Evolutionary conservation across 2,329 filamentous ascomycete genomes (phyloP), one percentile per base, ranked within the genome.

Genomic region (Colletotrichum orchidophilum): DNA sequence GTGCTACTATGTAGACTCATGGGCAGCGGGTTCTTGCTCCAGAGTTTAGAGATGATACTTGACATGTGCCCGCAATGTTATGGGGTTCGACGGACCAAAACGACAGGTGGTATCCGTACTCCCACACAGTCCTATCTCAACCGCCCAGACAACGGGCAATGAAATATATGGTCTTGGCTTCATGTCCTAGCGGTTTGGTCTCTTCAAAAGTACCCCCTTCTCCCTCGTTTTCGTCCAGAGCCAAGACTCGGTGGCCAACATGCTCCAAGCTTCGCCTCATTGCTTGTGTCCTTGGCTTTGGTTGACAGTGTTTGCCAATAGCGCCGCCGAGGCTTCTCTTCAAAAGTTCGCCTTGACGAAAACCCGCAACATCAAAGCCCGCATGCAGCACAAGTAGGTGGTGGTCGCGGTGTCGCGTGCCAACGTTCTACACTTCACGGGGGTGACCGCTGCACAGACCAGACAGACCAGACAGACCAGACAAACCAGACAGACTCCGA

Each of bases 161-260:
- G 12, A 58, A 55, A 39, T 11, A 31, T 55, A 26, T 55, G 50
- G 63, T 27, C 67, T 67, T 70, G 63, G 67, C 67, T 52, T 58
- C 46, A 52, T 60, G 26, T 66, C 21, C 26, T 24, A 27, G 15
- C n/a, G 50, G 13, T 31, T 52, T 66, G 24, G 57, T 39, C 49
- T 33, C 63, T 55, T 11, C 64, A 62, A 66, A 63, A 70, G 67
- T 70, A 35, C 68, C 63, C 50, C 27, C n/a, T n/a, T 49, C 15
- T 29, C 46, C 21, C 50, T 63, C 64, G 64, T 33, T 59, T 68
- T 52, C 57, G 42, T 57, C 50, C 12, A 53, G 15, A 52, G 64
- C 69, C 69, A 71, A 71, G 58, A 52, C 64, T 35, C 64, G 55
- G 69, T 42, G 52, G 65, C 33, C 50, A 55, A 58, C 69, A 69